Conservation (phyloP, 495 filamentous ascomycete species). For the Xylaria acuta region DNA sequence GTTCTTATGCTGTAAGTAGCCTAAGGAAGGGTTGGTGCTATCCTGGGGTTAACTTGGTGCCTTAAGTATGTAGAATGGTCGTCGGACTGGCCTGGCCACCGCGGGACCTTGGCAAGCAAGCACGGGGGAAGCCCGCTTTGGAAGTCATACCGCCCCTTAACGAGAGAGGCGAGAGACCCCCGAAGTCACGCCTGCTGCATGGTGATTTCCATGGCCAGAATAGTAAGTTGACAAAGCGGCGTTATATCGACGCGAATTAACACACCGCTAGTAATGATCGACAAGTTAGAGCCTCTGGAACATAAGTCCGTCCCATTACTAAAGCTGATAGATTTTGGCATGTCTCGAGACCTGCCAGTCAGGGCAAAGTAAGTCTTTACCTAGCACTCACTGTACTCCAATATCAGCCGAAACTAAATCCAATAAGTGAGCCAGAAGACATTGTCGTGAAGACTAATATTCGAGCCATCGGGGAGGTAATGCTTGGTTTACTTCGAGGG, state of each 20-base stretch:
- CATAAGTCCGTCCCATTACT: slow-evolving; percentile 26
- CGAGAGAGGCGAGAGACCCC: slow-evolving; percentile 8
- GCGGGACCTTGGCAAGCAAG: background rate
- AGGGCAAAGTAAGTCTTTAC: slow-evolving; percentile 13
- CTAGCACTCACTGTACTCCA: background rate
- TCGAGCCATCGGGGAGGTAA: slow-evolving; percentile 18
- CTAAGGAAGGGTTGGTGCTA: background rate
- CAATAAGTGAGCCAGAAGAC: background rate
- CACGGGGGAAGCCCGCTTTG: background rate
- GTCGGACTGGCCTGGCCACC: slow-evolving; percentile 35
- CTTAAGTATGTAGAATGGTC: slow-evolving; percentile 32
- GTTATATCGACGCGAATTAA: background rate
- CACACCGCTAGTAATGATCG: slow-evolving; percentile 31
- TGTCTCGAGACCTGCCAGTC: slow-evolving; percentile 11
- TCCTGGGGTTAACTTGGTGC: background rate
- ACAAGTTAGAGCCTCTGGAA: slow-evolving; percentile 22
- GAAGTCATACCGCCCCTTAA: slow-evolving; percentile 25
- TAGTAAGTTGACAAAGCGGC: slow-evolving; percentile 17
- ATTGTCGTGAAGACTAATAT: slow-evolving; percentile 23
- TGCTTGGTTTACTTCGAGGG: slow-evolving; percentile 32
- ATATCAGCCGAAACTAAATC: background rate
- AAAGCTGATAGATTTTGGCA: slow-evolving; percentile 35
- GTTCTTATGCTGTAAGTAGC: slow-evolving; percentile 32
- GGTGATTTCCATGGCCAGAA: slow-evolving; percentile 33
- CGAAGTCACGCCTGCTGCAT: slow-evolving; percentile 26